Conservation (phyloP, 2,329 filamentous ascomycete species). For the Fusarium foetens region DNA sequence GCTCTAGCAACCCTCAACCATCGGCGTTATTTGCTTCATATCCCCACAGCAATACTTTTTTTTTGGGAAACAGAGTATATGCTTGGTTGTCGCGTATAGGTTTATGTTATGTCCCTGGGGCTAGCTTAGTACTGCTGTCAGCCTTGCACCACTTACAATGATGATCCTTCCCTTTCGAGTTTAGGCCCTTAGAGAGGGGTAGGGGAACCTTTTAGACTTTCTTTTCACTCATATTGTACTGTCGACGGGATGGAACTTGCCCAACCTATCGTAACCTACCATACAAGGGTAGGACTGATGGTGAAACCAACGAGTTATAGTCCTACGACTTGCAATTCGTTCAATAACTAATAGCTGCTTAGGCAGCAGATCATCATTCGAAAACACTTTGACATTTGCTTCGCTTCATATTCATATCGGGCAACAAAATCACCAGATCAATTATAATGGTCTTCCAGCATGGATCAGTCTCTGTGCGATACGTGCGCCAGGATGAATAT, state of each 20-base stretch:
- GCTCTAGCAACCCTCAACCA: too few species aligned
- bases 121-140: not conserved
- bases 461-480: not conserved
- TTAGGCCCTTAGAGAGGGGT: not conserved
- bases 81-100: not conserved
- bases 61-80: too few species aligned
- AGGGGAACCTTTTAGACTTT: not conserved
- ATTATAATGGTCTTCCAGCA: not conserved
- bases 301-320: accelerated
- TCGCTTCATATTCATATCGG: not conserved
- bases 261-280: not conserved
- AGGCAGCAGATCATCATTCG: not conserved
- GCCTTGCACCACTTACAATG: not conserved
- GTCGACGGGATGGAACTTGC: not conserved
- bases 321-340: not conserved
- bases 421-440: not conserved
- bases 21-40: too few species aligned
- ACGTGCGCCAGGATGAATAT: not conserved
- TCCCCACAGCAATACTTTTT: too few species aligned
- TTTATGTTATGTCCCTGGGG: not conserved
- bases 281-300: not conserved
- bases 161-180: not conserved
- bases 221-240: not conserved
- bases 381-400: accelerated
- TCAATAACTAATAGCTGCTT: not conserved